A percentile compares a stretch with the other conserved stretches of the same genome.
Conservation (phyloP, 306 rosid genomes). For the Pyrus bretschneideri region DNA sequence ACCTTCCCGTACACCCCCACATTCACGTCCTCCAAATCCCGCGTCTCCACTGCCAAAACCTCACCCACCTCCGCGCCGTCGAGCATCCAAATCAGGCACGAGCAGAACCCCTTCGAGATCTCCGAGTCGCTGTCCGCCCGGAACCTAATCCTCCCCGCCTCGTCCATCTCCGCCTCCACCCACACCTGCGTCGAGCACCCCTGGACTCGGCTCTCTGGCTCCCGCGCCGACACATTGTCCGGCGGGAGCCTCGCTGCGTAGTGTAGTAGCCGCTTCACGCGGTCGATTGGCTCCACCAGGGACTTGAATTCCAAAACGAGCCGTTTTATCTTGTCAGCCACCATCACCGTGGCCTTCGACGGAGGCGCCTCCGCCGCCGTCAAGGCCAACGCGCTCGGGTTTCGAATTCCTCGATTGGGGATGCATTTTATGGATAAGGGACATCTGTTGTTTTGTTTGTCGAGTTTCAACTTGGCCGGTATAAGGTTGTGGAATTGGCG, state of each 20-base stretch:
- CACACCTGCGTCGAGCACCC: constrained; percentile 76
- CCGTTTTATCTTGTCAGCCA: constrained; percentile 21
- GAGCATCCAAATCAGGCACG: constrained; percentile 59
- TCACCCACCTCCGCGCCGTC: constrained; percentile 57
- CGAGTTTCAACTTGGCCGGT: neutral
- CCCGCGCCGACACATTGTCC: constrained; percentile 16
- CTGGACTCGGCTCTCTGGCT: constrained; percentile 40
- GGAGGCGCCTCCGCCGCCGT: neutral
- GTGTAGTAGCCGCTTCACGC: constrained; percentile 58
- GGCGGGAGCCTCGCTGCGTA: constrained; percentile 60
- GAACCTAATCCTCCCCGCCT: constrained; percentile 46
- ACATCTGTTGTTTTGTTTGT: neutral
- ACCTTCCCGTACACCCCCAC: constrained; percentile 44
- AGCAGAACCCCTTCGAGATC: constrained; percentile 72
- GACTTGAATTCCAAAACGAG: constrained; percentile 50
- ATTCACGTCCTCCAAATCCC: constrained; percentile 44
- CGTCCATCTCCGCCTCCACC: constrained; percentile 54
- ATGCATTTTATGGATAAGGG: neutral
- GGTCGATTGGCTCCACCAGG: constrained; percentile 55
- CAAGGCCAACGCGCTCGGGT: constrained; percentile 1
- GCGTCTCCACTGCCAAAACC: constrained; percentile 30
- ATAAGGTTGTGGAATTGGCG: neutral
- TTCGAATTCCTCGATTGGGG: neutral
- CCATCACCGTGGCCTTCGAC: neutral
- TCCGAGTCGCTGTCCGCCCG: constrained; percentile 79